phyloP scores from a whole-genome alignment of 305 asterid species.

The Plantago coronopus region DNA sequence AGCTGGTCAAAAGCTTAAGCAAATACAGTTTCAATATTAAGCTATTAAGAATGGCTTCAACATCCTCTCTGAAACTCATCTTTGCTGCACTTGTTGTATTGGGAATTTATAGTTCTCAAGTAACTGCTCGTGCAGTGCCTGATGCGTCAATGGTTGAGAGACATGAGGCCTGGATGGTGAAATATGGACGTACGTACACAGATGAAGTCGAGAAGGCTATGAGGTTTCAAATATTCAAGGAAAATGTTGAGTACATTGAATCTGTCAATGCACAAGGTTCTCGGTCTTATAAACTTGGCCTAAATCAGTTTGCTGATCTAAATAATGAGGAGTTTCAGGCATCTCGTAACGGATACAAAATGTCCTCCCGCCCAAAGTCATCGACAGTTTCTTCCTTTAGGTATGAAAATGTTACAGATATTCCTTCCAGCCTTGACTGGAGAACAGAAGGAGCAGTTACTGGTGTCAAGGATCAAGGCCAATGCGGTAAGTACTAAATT shows the following conservation, averaged over 20 bases:
- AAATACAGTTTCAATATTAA: no score
- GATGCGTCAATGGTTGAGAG: background rate
- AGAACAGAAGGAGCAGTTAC: conserved; percentile 46
- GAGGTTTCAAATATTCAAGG: conserved; percentile 16
- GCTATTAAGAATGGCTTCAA: background rate
- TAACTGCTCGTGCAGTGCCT: conserved; percentile 4
- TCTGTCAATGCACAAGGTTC: background rate
- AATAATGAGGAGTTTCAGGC: conserved; percentile 5
- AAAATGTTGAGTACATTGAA: conserved; percentile 16
- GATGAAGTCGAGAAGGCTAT: conserved; percentile 12
- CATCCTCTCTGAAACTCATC: background rate
- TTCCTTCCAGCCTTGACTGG: conserved; percentile 41
- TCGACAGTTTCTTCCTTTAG: conserved; percentile 21
- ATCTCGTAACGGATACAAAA: conserved; percentile 10
- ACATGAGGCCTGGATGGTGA: conserved; percentile 6
- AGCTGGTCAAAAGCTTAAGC: no score
- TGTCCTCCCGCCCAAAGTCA: background rate
- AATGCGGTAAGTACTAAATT: conserved; percentile 39
- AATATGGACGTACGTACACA: conserved; percentile 10
- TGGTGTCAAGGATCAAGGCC: conserved; percentile 43
- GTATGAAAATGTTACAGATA: conserved; percentile 25
- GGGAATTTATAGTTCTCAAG: background rate
- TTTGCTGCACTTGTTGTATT: background rate
- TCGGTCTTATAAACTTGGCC: conserved; percentile 8
- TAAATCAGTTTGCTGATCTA: conserved; percentile 17